phyloP scores from a whole-genome alignment of 106 monocot genomes.

The Dendrobium chrysotoxum region DNA sequence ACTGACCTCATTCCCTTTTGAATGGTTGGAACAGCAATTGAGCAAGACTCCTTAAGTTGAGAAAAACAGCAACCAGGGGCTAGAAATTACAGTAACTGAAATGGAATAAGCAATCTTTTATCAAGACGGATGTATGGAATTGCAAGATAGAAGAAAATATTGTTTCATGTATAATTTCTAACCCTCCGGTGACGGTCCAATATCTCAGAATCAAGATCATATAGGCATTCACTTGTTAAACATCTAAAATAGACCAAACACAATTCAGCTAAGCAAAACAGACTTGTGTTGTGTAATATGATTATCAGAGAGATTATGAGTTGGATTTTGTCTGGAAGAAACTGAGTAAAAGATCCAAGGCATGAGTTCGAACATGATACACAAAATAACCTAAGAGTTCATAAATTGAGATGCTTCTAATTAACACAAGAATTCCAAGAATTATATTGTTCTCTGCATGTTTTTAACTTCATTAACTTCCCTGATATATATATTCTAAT shows the following conservation, averaged over 20 bases:
- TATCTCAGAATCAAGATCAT: not conserved
- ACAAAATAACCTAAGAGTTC: not conserved
- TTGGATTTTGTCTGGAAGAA: not conserved
- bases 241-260: constrained; percentile 2
- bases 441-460: not conserved
- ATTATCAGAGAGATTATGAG: not conserved
- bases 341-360: not conserved
- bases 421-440: not conserved
- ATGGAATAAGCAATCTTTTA: constrained; percentile 11
- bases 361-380: not conserved
- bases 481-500: not conserved
- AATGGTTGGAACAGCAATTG: constrained; percentile 1
- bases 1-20: constrained; percentile 11
- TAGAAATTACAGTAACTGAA: constrained; percentile 13
- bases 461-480: not conserved
- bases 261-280: not conserved
- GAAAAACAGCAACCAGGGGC: constrained; percentile 4
- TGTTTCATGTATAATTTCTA: not conserved
- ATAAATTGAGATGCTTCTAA: not conserved
- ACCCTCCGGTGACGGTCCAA: not conserved
- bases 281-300: not conserved
- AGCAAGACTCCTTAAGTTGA: not conserved
- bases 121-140: not conserved
- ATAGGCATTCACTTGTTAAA: not conserved
- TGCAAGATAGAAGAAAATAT: constrained; percentile 1